Conservation (phyloP, 169 alveolate species). For the Nephromyces sp. region DNA sequence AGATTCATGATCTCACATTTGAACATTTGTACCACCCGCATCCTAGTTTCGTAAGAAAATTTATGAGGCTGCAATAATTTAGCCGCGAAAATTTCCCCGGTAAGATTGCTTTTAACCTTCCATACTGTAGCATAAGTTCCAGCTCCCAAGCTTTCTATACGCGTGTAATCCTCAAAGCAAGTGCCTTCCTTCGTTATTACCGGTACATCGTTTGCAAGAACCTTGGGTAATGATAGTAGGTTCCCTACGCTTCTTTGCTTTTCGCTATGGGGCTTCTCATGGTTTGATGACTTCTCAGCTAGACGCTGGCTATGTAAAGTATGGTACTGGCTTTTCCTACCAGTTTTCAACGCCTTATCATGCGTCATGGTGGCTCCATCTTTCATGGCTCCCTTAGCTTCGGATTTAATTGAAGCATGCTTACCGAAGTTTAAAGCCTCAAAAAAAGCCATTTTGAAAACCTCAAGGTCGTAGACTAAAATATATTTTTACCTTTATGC, state of each 20-base stretch:
- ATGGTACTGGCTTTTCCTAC: too few relatives aligned
- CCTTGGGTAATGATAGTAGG: constrained; percentile 8
- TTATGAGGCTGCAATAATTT: constrained; percentile 60
- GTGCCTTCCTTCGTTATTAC: constrained; percentile 6
- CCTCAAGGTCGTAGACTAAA: too few relatives aligned
- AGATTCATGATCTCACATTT: constrained; percentile 55
- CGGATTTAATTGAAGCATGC: too few relatives aligned
- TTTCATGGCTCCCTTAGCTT: too few relatives aligned
- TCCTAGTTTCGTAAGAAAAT: constrained; percentile 51
- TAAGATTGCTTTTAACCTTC: constrained; percentile 47
- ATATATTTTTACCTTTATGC: too few relatives aligned
- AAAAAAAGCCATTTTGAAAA: too few relatives aligned
- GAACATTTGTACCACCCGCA: constrained; percentile 57
- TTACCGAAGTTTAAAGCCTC: too few relatives aligned
- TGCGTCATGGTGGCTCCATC: too few relatives aligned
- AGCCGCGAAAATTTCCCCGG: constrained; percentile 58
- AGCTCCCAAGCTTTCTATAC: constrained; percentile 36
- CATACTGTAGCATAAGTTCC: constrained; percentile 70
- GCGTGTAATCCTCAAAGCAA: constrained; percentile 12
- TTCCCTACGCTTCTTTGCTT: neutral
- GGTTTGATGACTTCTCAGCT: too few relatives aligned
- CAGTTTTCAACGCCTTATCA: too few relatives aligned
- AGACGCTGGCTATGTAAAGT: too few relatives aligned
- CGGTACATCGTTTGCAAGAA: constrained; percentile 15
- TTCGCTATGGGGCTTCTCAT: too few relatives aligned